Evolutionary conservation across 2,329 filamentous ascomycete species (phyloP), one percentile per base, ranked within the genome.

Genomic region (Mycocentrospora acerina): DNA sequence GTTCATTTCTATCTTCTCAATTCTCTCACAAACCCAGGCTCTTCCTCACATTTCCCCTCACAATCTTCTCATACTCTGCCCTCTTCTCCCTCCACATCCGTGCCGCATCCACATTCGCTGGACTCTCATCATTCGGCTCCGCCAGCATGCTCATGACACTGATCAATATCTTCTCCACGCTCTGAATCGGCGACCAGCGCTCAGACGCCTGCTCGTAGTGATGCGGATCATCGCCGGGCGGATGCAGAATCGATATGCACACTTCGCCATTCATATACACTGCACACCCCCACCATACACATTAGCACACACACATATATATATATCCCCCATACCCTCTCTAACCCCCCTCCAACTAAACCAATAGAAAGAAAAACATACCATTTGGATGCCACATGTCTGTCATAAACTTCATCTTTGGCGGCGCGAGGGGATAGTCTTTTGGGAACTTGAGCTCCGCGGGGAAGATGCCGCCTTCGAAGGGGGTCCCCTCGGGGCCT

Each of bases 201-300:
- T 98, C 93, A 19, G 82, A 78, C 12, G 90, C 90, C 17, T 80
- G 80, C 70, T 98, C 93, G 73, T 98, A 98, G 36, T 91, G 91
- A 69, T 87, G 93, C 62, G 88, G 83, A 64, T 98, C 93, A 61
- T 96, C 90, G 71, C 88, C 90, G 4, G 93, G 91, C 10, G 91
- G 88, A 68, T 98, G 93, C 28, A 98, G 78, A 71, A 98, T 98
- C 29, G 88, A 94, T 67, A 98, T 97, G 77, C 93, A 98, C 41
- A 98, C 88, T 51, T 85, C 82, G 59, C 93, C 93, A 62, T 81
- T 82, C 7, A 81, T 74, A 72, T 96, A 97, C 64, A 98, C 81
- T 81, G 51, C 13, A 28, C 12, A 28, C 29, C n/a, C n/a, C n/a
- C n/a, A n/a, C n/a, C n/a, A n/a, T n/a, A n/a, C n/a, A n/a, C n/a